A percentile compares a stretch with the other conserved stretches of the same genome.
Evolutionary conservation across 2,329 filamentous ascomycete species (phyloP).

Genomic region (Scorias spongiosa): DNA sequence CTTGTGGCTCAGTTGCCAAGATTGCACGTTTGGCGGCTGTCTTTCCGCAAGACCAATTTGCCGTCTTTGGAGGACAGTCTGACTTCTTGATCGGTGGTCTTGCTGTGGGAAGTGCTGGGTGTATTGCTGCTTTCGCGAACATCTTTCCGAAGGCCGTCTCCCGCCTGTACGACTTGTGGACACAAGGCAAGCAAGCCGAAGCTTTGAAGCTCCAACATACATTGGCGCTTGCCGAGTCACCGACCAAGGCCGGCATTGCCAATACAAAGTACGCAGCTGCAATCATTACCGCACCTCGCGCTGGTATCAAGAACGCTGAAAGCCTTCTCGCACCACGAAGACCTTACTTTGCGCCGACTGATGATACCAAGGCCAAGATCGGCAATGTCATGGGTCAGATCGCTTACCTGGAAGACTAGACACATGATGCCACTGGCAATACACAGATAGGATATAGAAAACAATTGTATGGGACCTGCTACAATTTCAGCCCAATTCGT

Average conservation of each 20-base stretch:
- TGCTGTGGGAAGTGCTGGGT: conserved; percentile 32
- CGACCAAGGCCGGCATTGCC: conserved; percentile 51
- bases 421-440: too few relatives aligned
- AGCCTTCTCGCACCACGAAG: conserved; percentile 40
- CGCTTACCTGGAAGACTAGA: too few relatives aligned
- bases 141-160: conserved; percentile 41
- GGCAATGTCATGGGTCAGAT: conserved; percentile 10
- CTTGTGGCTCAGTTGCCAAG: conserved; percentile 47
- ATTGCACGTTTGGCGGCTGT: conserved; percentile 40
- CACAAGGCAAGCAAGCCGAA: conserved; percentile 40
- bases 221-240: conserved; percentile 49
- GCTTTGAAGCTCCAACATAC: conserved; percentile 45
- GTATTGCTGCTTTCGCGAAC: conserved; percentile 38
- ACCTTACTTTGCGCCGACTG: conserved; percentile 38
- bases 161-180: conserved; percentile 46
- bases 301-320: conserved; percentile 42
- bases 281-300: conserved; percentile 38
- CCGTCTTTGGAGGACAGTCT: conserved; percentile 51
- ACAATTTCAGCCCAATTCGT: too few relatives aligned
- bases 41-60: conserved; percentile 41
- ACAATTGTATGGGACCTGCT: too few relatives aligned
- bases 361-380: conserved; percentile 26
- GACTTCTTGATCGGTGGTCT: conserved; percentile 46
- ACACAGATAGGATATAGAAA: too few relatives aligned
- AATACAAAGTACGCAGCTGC: conserved; percentile 54